phyloP scores from a whole-genome alignment of 441 rosid species.

The Rhodomyrtus psidioides region DNA sequence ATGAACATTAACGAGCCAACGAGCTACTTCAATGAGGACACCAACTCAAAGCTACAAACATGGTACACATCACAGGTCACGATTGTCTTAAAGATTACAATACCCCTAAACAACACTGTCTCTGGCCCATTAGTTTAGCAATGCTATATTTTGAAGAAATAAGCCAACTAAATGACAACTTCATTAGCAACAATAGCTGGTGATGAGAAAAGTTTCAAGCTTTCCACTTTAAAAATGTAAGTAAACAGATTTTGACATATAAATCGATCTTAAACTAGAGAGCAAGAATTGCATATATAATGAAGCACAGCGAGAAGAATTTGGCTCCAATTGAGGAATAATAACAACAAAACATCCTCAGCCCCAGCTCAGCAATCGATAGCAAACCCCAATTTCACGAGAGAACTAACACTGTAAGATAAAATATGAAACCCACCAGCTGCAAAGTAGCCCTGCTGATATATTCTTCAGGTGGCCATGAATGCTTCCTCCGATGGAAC shows the following conservation, averaged over 20 bases:
- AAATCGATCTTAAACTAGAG: neutral
- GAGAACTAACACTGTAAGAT: neutral
- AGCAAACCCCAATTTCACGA: neutral
- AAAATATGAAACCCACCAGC: conserved; percentile 38
- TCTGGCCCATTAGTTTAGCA: neutral
- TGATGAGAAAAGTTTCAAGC: neutral
- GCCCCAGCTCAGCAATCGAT: neutral
- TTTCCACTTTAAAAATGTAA: neutral
- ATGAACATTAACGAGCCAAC: neutral
- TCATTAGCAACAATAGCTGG: neutral
- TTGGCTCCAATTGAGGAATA: neutral
- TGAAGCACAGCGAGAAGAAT: neutral
- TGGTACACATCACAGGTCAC: neutral
- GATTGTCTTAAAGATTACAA: neutral
- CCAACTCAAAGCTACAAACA: neutral
- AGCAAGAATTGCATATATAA: neutral
- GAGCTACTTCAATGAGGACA: neutral
- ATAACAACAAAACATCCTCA: neutral
- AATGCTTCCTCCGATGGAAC: conserved; percentile 74
- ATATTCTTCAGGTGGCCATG: conserved; percentile 97
- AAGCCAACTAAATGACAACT: neutral
- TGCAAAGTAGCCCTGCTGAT: conserved; percentile 63
- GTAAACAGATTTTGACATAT: neutral
- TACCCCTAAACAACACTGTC: neutral
- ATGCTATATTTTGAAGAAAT: neutral